Percentiles rank a stretch among this genome's conserved stretches.
These are phyloP conservation scores for Candida silvatica DNA, from an alignment of 805 yeast species.

Conservation along the genomic window DNA sequence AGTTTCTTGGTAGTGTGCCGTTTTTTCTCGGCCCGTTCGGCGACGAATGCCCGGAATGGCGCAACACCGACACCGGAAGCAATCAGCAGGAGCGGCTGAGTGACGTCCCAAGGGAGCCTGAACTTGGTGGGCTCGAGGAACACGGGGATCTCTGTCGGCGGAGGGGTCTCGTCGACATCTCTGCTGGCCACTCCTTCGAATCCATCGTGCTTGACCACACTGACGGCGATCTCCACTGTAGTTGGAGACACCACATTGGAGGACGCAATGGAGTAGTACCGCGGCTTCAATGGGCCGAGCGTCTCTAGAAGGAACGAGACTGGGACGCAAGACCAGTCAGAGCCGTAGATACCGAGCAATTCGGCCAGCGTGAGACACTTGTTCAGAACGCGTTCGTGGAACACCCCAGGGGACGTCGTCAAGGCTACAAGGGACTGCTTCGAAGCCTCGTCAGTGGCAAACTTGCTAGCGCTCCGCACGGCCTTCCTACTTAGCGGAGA, in stretches of 20 bases:
- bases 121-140: conserved; percentile 86
- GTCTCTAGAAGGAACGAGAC: conserved; percentile 74
- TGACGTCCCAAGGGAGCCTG: conserved; percentile 74
- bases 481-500: conserved; percentile 83
- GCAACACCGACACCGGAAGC: conserved; percentile 98
- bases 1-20: background rate
- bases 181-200: conserved; percentile 79
- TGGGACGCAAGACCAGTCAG: conserved; percentile 65
- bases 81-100: conserved; percentile 77
- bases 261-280: conserved; percentile 90
- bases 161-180: conserved; percentile 47
- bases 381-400: conserved; percentile 49
- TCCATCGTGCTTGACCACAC: conserved; percentile 53
- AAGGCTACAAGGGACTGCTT: conserved; percentile 40
- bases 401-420: conserved; percentile 53
- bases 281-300: conserved; percentile 71
- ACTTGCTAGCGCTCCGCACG: conserved; percentile 22
- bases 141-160: conserved; percentile 54
- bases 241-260: conserved; percentile 56
- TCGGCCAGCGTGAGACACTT: conserved; percentile 60
- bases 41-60: conserved; percentile 86
- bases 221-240: conserved; percentile 68
- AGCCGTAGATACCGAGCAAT: conserved; percentile 46
- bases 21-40: conserved; percentile 37
- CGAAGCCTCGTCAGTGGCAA: conserved; percentile 23